Evolutionary conservation across 805 yeast species (phyloP), one percentile per base, ranked within the genome.

Genomic region (Ogataea wickerhamii): DNA sequence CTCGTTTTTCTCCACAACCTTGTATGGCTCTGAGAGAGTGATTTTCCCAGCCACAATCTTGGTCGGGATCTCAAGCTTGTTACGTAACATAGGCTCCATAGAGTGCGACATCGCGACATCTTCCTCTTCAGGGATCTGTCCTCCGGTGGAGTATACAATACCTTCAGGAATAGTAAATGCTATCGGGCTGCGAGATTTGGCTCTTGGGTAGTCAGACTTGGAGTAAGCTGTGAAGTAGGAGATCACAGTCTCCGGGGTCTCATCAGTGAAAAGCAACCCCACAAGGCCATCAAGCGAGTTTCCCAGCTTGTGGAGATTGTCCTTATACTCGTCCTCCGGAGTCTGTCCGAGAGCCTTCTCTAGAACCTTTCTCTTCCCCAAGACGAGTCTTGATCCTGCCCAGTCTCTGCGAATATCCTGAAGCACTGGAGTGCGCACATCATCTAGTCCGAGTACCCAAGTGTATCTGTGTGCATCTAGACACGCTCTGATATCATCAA

Each of bases 31-130:
- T 16, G 76, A 78, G 34, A 93, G 68, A 41, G 75, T 71, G 49
- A 93, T 82, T 61, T 91, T 91, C 61, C 99, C 99, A 36, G 80
- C 73, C 57, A 83, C 84, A 49, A 93, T 84, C 58, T 79, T 82
- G 4, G 98, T 89, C 51, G 98, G 98, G 52, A 93, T 77, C 59
- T 91, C 89, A 50, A 80, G 80, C 59, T 84, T 84, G 63, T 80
- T 85, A 71, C 98, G 83, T 56, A 93, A 64, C 28, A 95, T 87
- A 55, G 88, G 87, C 65, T 93, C 98, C 67, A 94, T 74, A 5
- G 98, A 87, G 61, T 93, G 98, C 10, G 94, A 82, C 85, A 93
- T 81, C 52, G 97, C 96, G 16, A 93, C 88, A 63, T 93, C 99
- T 48, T 93, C 98, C 58, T 88, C 97, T 18, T 61, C 66, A 21